These are phyloP conservation scores for Begonia peltatifolia DNA, from an alignment of 306 rosid species.

Conservation along the genomic window DNA sequence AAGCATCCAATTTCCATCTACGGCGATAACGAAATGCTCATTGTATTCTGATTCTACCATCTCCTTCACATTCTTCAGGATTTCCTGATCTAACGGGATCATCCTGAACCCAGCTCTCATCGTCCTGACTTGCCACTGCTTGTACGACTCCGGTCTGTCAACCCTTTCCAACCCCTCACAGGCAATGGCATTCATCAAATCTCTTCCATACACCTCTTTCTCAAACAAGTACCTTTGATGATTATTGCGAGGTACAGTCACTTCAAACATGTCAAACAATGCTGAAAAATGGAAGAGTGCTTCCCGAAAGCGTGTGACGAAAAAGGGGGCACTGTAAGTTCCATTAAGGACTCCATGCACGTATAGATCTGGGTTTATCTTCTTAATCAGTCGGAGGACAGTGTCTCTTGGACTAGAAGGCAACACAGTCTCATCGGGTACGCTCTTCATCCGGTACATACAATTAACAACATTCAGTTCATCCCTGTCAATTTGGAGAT, in stretches of 20 bases:
- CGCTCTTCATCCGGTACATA: conserved; percentile 6
- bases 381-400: conserved; percentile 44
- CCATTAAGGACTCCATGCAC: conserved; percentile 64
- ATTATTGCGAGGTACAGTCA: conserved; percentile 40
- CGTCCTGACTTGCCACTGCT: conserved; percentile 75
- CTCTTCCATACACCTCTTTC: conserved; percentile 45
- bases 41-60: conserved; percentile 47
- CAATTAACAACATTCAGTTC: conserved; percentile 9
- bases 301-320: conserved; percentile 53
- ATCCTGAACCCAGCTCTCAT: conserved; percentile 63
- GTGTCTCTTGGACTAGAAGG: conserved; percentile 43
- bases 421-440: conserved; percentile 7
- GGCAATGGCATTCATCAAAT: conserved; percentile 61
- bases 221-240: conserved; percentile 36
- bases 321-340: conserved; percentile 60
- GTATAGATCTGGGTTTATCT: conserved; percentile 54
- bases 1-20: conserved; percentile 61
- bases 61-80: conserved; percentile 25
- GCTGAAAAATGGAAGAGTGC: conserved; percentile 67
- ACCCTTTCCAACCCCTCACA: conserved; percentile 44
- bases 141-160: conserved; percentile 78
- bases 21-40: conserved; percentile 41
- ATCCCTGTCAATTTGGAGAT: conserved; percentile 6
- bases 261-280: conserved; percentile 66
- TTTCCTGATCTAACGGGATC: conserved; percentile 27